phyloP scores from a whole-genome alignment of 495 filamentous ascomycete genomes.

The Bryoglossum gracile region DNA sequence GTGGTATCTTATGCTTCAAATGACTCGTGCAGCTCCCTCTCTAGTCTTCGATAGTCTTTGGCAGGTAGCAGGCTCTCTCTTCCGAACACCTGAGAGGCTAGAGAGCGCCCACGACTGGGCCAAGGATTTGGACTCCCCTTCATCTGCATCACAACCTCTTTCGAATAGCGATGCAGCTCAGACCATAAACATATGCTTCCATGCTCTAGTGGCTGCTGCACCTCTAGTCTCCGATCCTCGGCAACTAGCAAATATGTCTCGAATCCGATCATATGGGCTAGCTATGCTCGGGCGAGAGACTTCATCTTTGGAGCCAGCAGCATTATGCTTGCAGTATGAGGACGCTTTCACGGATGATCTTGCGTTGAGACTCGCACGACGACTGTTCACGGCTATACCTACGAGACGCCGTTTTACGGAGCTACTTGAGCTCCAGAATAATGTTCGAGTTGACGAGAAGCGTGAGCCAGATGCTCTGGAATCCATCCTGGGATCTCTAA shows the following conservation, averaged over 20 bases:
- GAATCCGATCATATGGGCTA: constrained; percentile 39
- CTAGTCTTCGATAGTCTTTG: constrained; percentile 72
- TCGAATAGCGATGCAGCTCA: constrained; percentile 37
- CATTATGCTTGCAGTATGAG: constrained; percentile 46
- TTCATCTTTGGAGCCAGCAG: constrained; percentile 11
- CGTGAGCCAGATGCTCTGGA: constrained; percentile 38
- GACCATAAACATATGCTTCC: constrained; percentile 45
- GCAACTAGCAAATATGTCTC: constrained; percentile 43
- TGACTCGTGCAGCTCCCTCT: constrained; percentile 42
- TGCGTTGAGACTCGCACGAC: constrained; percentile 41
- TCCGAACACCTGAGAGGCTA: constrained; percentile 54
- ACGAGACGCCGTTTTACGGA: constrained; percentile 41
- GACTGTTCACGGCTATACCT: constrained; percentile 43
- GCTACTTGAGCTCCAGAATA: constrained; percentile 26
- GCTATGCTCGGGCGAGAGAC: constrained; percentile 31
- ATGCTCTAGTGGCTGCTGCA: constrained; percentile 44
- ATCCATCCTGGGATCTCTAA: constrained; percentile 40
- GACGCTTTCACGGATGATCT: constrained; percentile 46
- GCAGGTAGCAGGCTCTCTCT: constrained; percentile 60
- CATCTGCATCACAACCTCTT: constrained; percentile 25
- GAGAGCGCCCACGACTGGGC: constrained; percentile 32
- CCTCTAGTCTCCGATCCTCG: constrained; percentile 38
- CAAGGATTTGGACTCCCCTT: constrained; percentile 22
- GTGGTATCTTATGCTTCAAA: constrained; percentile 45
- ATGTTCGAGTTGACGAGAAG: constrained; percentile 18